Percentiles rank a stretch among this genome's conserved stretches.
phyloP scores from a whole-genome alignment of 2,329 filamentous ascomycete species.

The Cordyceps cateniannulata region DNA sequence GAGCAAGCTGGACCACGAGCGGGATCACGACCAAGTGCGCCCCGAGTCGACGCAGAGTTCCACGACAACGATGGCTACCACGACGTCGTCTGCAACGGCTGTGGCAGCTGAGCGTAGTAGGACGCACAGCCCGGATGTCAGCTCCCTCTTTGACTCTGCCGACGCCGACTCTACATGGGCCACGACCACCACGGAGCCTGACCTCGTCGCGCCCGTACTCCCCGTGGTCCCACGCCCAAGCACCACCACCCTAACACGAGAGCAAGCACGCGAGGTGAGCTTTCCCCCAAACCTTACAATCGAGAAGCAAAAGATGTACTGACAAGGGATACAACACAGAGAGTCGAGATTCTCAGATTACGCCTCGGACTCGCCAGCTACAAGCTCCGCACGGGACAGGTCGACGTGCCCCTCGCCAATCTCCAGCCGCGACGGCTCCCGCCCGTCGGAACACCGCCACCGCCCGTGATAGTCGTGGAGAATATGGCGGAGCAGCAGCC shows the following conservation, averaged over 20 bases:
- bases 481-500: not conserved
- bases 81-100: no score
- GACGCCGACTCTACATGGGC: constrained; percentile 39
- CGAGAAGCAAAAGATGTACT: not conserved
- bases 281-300: no score
- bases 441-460: constrained; percentile 21
- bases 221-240: not conserved
- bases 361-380: constrained; percentile 67
- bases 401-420: constrained; percentile 55
- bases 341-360: constrained; percentile 59
- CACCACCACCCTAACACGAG: constrained; percentile 34
- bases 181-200: constrained; percentile 42
- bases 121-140: constrained; percentile 34
- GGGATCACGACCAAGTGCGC: constrained; percentile 1
- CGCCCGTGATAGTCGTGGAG: constrained; percentile 15
- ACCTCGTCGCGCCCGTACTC: constrained; percentile 6
- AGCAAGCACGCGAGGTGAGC: constrained; percentile 45
- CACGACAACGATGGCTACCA: constrained; percentile 15
- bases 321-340: constrained; percentile 32
- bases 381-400: constrained; percentile 69
- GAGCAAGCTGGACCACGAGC: constrained; percentile 22
- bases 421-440: constrained; percentile 38
- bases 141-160: constrained; percentile 44
- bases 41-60: constrained; percentile 14
- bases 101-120: not conserved